Evolutionary conservation across 495 filamentous ascomycete genomes (phyloP), one percentile per base, ranked within the genome.

Genomic region (Penicillium flavigenum): DNA sequence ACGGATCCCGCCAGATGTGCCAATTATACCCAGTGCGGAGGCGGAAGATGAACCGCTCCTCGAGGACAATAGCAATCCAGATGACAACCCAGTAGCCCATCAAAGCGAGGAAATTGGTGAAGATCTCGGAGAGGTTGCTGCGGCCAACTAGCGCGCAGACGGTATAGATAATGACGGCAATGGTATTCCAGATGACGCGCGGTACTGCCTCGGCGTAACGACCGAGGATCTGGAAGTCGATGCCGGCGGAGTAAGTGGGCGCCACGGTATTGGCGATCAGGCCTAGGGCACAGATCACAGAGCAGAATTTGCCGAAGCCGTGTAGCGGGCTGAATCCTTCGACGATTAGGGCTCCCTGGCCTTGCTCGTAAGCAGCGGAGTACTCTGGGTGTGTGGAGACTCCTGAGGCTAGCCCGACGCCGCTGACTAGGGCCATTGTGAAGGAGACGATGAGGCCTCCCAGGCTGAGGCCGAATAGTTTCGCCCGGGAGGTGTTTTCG

Each of bases 11-110:
- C 86, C 86, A 89, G 19, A 68, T 69, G 6, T 68, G 64, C 87
- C 87, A 89, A 59, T 86, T 80, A 61, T 81, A 90, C 3, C 67
- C 72, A 10, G 61, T 66, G 2, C 56, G 61, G 22, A 72, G 61
- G 16, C 84, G 81, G 71, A 90, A 90, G 45, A 88, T 73, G 20
- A 85, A 67, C 26, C 86, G 78, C 65, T 90, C 87, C 63, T 86
- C 80, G 4, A 88, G 60, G 4, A 81, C 75, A 38, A 90, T 86
- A 4, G 77, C 77, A 20, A 86, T 73, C 83, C 84, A 88, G 43
- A 87, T 81, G 29, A 79, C 80, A 10, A 86, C 78, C 86, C 87
- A 89, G 66, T 89, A 89, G 24, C 86, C 86, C 84, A 90, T 89
- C 27, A 90, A 69, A 1, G 86, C 81, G 20, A 90, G 75, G 67